A percentile compares a stretch with the other conserved stretches of the same genome.
phyloP scores from a whole-genome alignment of 768 basidiomycete genomes.

The Gloeostereum incarnatum region DNA sequence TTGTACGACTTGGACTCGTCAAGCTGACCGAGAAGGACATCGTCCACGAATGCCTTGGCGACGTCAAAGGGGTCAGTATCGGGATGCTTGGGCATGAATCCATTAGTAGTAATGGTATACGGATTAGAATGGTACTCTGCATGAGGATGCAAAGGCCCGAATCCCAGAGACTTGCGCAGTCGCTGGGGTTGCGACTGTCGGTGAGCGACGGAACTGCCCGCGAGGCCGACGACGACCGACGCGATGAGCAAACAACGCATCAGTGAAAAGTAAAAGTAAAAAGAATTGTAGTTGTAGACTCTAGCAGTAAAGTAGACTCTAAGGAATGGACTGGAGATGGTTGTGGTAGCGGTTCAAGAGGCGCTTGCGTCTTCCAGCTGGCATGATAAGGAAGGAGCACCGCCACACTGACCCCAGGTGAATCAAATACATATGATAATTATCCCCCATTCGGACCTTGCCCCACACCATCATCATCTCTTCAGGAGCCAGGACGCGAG shows the following conservation, averaged over 20 bases:
- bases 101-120: conserved; percentile 33
- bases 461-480: no score
- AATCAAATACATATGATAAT: no score
- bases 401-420: no score
- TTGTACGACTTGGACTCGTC: conserved; percentile 33
- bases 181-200: conserved; percentile 20
- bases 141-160: conserved; percentile 75
- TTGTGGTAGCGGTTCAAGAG: not conserved
- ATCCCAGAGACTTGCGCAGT: conserved; percentile 79
- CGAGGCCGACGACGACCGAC: conserved; percentile 52
- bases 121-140: conserved; percentile 52
- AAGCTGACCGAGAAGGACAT: conserved; percentile 32
- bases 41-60: conserved; percentile 51
- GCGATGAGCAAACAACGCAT: conserved; percentile 65
- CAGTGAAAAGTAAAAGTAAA: conserved; percentile 5
- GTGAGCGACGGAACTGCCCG: conserved; percentile 45
- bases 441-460: no score
- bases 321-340: not conserved
- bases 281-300: conserved; percentile 2
- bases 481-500: no score
- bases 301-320: not conserved
- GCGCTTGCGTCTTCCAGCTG: not conserved
- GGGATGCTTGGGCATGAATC: conserved; percentile 26
- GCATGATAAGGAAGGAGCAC: no score
- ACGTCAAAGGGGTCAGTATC: conserved; percentile 46